These are phyloP conservation scores for Zizania palustris DNA, from an alignment of 202 grass and related monocot genomes.

Conservation along the genomic window DNA sequence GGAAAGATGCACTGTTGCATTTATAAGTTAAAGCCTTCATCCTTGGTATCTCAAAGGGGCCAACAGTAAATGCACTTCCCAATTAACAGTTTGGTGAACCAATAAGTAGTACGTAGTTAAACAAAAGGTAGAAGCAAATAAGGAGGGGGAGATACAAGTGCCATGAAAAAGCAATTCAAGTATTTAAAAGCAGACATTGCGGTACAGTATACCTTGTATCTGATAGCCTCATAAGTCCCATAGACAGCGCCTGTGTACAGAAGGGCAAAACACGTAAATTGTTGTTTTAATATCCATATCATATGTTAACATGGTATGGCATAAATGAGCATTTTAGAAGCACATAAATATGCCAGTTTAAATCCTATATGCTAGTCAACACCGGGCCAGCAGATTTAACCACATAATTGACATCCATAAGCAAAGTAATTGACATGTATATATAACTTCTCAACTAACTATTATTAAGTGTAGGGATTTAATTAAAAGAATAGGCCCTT, in stretches of 20 bases:
- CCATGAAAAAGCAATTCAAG: not conserved
- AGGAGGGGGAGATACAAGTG: not conserved
- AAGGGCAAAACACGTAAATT: slow-evolving; percentile 8
- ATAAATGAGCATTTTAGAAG: not conserved
- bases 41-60: not conserved
- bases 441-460: slow-evolving; percentile 1
- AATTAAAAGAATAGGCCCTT: not conserved
- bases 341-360: not conserved
- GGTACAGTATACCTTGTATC: slow-evolving; percentile 59
- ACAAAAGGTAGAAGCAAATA: slow-evolving; percentile 14
- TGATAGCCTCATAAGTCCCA: slow-evolving; percentile 81
- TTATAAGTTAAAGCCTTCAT: slow-evolving; percentile 4
- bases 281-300: slow-evolving; percentile 10
- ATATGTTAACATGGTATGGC: not conserved
- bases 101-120: not conserved
- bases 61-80: not conserved
- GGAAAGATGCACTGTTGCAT: not conserved
- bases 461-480: not conserved
- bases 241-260: slow-evolving; percentile 68
- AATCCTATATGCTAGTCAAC: not conserved
- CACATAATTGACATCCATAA: no score
- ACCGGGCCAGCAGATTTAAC: not conserved
- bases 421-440: no score
- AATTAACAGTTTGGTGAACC: not conserved
- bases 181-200: slow-evolving; percentile 17